Base-by-base conservation (phyloP, 1,284 basidiomycete species). In the Polyporus tsugae region DNA sequence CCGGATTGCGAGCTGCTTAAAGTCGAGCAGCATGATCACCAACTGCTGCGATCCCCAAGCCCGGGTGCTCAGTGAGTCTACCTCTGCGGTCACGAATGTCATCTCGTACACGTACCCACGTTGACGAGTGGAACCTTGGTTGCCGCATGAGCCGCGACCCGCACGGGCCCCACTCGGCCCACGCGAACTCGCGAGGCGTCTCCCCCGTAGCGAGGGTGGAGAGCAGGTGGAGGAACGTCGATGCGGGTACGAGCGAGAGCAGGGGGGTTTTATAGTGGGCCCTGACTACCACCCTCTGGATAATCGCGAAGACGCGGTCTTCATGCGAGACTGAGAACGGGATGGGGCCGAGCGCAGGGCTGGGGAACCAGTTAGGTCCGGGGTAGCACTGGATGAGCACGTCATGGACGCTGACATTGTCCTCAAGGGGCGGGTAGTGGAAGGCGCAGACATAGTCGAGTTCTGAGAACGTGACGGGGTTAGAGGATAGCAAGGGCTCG, bases 301-400 rank as follows among this genome's bases (percentile, higher is more conserved):
- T 85, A 63, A 88, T 78, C 10, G 85, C 82, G 73, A 86, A 83
- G 33, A 90, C 69, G 62, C 86, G 82, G 35, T 86, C 80, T 6
- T 80, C 71, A 25, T 77, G 74, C 35, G 85, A 81, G n/a, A 80
- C 79, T 58, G 80, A 80, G 77, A 90, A 91, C 0, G 90, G 89
- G 29, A 83, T 81, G n/a, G n/a, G n/a, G 33, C 72, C 69, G 53
- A 74, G 65, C 29, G 73, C 70, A 13, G 77, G 67, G 67, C 77
- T 74, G 29, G 84, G 82, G 39, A 69, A 72, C 83, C 85, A 87
- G 38, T 70, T 70, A 1, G 87, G 84, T 13, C 84, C 80, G n/a
- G 89, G 89, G 73, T 91, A 88, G n/a, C 85, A 85, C 29, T 85
- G 86, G 36, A 91, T 82, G 33, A 80, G 72, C 55, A 89, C 78